These are phyloP conservation scores for Termitomyces sp. DNA, from an alignment of 768 basidiomycete genomes.

Conservation along the genomic window DNA sequence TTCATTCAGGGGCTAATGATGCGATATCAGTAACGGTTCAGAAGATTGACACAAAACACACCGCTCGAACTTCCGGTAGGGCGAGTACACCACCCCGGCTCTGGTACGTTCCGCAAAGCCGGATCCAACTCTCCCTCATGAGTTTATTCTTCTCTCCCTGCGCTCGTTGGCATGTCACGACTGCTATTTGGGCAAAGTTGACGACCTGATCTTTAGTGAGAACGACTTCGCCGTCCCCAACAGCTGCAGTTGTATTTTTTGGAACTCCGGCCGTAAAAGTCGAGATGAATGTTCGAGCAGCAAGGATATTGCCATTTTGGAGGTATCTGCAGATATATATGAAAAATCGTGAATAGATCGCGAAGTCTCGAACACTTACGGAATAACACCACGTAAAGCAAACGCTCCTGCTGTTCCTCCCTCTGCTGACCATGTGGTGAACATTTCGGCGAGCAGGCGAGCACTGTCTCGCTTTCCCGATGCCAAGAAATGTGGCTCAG, in stretches of 20 bases:
- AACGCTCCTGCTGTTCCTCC: slow-evolving; percentile 62
- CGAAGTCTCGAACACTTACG: slow-evolving; percentile 49
- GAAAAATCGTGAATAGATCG: neutral
- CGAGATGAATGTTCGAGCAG: slow-evolving; percentile 89
- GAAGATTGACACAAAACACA: slow-evolving; percentile 26
- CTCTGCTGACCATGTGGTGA: slow-evolving; percentile 70
- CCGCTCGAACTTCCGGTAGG: slow-evolving; percentile 59
- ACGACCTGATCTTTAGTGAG: slow-evolving; percentile 73
- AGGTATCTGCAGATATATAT: slow-evolving; percentile 54
- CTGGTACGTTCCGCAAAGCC: slow-evolving; percentile 82
- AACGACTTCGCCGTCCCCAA: slow-evolving; percentile 58
- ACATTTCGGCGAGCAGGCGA: slow-evolving; percentile 79
- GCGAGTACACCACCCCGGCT: slow-evolving; percentile 63
- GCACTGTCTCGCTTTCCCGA: slow-evolving; percentile 90
- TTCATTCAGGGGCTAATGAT: slow-evolving; percentile 59
- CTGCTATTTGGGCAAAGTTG: slow-evolving; percentile 89
- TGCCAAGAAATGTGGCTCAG: slow-evolving; percentile 81
- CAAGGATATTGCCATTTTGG: slow-evolving; percentile 86
- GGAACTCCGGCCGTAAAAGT: slow-evolving; percentile 68
- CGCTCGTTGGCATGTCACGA: slow-evolving; percentile 84
- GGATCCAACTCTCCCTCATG: slow-evolving; percentile 80
- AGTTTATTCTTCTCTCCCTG: slow-evolving; percentile 76
- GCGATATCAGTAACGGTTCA: neutral
- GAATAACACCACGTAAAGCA: slow-evolving; percentile 81
- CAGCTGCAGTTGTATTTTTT: slow-evolving; percentile 44